These are phyloP conservation scores for Xerophyta viscosa DNA, from an alignment of 106 monocot genomes.

Conservation along the genomic window DNA sequence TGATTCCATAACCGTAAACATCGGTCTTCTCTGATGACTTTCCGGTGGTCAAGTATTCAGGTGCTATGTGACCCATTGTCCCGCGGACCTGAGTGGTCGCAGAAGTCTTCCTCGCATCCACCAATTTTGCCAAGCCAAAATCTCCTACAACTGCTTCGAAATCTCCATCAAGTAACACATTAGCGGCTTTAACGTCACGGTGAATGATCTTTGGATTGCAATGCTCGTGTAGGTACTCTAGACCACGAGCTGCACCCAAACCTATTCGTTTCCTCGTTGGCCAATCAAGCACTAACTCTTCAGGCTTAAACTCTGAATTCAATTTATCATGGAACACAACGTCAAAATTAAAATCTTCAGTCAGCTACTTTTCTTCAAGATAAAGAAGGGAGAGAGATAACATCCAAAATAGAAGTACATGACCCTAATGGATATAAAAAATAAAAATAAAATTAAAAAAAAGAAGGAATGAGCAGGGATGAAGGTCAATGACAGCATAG, in stretches of 20 bases:
- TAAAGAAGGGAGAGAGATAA: too few species aligned
- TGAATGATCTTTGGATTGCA: conserved; percentile 80
- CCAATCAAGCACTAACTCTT: conserved; percentile 81
- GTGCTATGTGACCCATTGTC: conserved; percentile 80
- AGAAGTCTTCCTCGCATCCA: conserved; percentile 62
- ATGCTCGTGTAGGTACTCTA: conserved; percentile 85
- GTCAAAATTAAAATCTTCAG: too few species aligned
- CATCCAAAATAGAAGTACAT: too few species aligned
- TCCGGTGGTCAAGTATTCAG: conserved; percentile 69
- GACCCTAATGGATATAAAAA: too few species aligned
- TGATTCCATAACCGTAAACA: conserved; percentile 73
- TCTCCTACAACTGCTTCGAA: conserved; percentile 82
- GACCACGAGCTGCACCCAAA: conserved; percentile 82
- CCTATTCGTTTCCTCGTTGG: conserved; percentile 59
- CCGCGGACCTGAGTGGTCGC: conserved; percentile 77
- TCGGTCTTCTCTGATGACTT: conserved; percentile 71
- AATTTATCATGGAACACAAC: conserved; percentile 14
- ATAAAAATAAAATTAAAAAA: too few species aligned
- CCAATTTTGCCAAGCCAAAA: conserved; percentile 66
- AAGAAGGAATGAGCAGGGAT: too few species aligned
- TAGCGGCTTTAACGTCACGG: conserved; percentile 81
- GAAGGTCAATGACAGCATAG: too few species aligned
- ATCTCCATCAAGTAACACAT: conserved; percentile 65
- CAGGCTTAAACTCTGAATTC: conserved; percentile 59
- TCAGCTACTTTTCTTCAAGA: too few species aligned